These are phyloP conservation scores for Phytophthora nicotianae DNA, from an alignment of 352 stramenopile species.

Conservation along the genomic window DNA sequence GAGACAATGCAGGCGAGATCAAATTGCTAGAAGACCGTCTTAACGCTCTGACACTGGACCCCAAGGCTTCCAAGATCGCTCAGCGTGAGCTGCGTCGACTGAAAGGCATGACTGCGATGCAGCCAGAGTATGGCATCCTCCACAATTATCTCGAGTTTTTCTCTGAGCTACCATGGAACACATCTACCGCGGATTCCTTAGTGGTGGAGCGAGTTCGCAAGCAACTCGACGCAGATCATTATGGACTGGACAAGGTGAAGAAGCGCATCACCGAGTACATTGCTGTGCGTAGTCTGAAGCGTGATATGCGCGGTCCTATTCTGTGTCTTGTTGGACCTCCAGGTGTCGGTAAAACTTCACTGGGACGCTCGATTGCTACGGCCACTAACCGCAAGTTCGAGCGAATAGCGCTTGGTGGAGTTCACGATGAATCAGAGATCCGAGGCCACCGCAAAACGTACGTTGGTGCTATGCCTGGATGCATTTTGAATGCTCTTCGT, in stretches of 20 bases:
- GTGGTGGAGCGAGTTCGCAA: conserved; percentile 58
- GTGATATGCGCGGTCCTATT: conserved; percentile 87
- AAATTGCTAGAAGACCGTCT: conserved; percentile 68
- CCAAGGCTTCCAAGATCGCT: conserved; percentile 63
- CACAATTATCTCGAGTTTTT: conserved; percentile 88
- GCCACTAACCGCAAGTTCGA: conserved; percentile 82
- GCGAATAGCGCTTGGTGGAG: conserved; percentile 74
- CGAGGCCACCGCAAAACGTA: conserved; percentile 88
- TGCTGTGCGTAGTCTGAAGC: conserved; percentile 79
- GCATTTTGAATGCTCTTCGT: conserved; percentile 79
- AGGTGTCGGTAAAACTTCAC: conserved; percentile 84
- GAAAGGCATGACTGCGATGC: conserved; percentile 75
- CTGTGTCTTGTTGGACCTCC: conserved; percentile 88
- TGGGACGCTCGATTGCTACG: conserved; percentile 80
- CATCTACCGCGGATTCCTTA: conserved; percentile 58
- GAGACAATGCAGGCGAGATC: conserved; percentile 45
- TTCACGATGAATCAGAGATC: conserved; percentile 87
- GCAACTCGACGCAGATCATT: conserved; percentile 81
- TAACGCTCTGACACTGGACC: conserved; percentile 50
- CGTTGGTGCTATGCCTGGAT: conserved; percentile 86
- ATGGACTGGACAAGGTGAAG: conserved; percentile 84
- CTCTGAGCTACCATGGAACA: conserved; percentile 70
- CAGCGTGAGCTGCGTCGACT: conserved; percentile 69
- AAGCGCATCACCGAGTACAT: conserved; percentile 90
- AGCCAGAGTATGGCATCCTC: conserved; percentile 81